Evolutionary conservation across 192 early-diverging fungal genomes (phyloP).

Genomic region (Linnemannia elongata): DNA sequence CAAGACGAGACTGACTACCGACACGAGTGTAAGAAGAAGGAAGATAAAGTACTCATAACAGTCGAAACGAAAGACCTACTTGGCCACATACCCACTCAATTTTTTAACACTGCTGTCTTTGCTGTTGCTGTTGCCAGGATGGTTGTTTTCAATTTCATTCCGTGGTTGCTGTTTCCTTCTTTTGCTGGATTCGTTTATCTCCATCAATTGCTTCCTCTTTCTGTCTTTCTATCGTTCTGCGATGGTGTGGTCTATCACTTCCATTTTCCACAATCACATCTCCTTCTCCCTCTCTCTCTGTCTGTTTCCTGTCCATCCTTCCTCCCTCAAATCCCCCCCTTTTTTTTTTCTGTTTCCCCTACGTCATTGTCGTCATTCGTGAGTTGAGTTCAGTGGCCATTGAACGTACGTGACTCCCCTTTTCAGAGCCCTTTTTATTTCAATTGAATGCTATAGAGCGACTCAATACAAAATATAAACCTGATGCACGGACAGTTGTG

Average conservation of each 20-base stretch:
- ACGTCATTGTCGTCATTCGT: slow-evolving; percentile 6
- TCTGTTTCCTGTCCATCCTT: neutral
- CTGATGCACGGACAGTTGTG: neutral
- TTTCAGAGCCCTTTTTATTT: neutral
- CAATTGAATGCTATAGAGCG: neutral
- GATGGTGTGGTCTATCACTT: neutral
- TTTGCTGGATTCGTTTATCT: too few species aligned
- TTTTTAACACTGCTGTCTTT: too few species aligned
- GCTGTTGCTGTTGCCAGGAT: too few species aligned
- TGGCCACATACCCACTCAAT: too few species aligned
- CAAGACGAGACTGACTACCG: neutral
- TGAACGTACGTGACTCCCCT: slow-evolving; percentile 3
- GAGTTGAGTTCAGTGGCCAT: neutral
- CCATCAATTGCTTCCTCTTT: too few species aligned
- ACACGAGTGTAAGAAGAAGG: neutral
- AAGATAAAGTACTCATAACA: too few species aligned
- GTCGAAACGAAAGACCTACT: too few species aligned
- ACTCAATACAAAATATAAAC: neutral
- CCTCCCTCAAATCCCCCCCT: neutral
- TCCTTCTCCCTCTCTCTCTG: neutral
- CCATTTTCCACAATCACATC: neutral
- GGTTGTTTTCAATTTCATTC: too few species aligned
- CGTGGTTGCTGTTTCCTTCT: too few species aligned
- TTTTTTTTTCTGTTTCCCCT: neutral
- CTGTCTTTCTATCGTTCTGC: neutral